Conservation (phyloP, 1,284 basidiomycete genomes). For the Sphaerobolus stellatus region DNA sequence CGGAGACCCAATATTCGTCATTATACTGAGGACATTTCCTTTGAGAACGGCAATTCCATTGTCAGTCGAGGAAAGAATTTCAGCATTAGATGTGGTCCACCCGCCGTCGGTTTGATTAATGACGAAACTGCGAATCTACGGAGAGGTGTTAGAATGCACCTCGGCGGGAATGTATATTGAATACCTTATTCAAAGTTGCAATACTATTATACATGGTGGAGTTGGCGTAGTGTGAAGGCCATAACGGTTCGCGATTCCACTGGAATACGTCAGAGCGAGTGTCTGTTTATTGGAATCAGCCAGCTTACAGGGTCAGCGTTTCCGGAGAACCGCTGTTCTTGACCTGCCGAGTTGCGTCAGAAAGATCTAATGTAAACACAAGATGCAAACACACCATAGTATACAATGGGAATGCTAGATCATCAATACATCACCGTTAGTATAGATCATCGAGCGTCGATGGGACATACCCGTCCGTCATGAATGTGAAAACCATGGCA, state of each 20-base stretch:
- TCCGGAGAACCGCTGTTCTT: slow-evolving; percentile 68
- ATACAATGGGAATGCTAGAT: slow-evolving; percentile 74
- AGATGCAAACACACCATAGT: slow-evolving; percentile 51
- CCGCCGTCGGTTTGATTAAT: slow-evolving; percentile 48
- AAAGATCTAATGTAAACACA: not conserved
- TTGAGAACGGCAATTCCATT: slow-evolving; percentile 71
- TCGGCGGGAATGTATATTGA: not conserved
- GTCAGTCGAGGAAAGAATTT: slow-evolving; percentile 57
- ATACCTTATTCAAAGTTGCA: slow-evolving; percentile 60
- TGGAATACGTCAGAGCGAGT: slow-evolving; percentile 26
- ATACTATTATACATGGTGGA: slow-evolving; percentile 62
- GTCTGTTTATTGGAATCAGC: too few relatives aligned
- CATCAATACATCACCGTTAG: slow-evolving; percentile 40
- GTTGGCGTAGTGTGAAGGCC: slow-evolving; percentile 68
- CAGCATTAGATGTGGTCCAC: slow-evolving; percentile 57
- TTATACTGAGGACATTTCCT: slow-evolving; percentile 63
- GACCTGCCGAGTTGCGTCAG: too few relatives aligned
- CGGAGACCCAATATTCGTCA: slow-evolving; percentile 78
- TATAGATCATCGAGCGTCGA: too few relatives aligned
- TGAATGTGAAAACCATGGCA: slow-evolving; percentile 65
- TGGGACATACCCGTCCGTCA: slow-evolving; percentile 53
- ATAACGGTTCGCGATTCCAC: slow-evolving; percentile 77
- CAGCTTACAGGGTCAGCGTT: slow-evolving; percentile 55
- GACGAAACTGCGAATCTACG: slow-evolving; percentile 65
- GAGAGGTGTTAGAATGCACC: slow-evolving; percentile 4